phyloP scores from a whole-genome alignment of 2,329 filamentous ascomycete genomes.

The Aureobasidium uvarum region DNA sequence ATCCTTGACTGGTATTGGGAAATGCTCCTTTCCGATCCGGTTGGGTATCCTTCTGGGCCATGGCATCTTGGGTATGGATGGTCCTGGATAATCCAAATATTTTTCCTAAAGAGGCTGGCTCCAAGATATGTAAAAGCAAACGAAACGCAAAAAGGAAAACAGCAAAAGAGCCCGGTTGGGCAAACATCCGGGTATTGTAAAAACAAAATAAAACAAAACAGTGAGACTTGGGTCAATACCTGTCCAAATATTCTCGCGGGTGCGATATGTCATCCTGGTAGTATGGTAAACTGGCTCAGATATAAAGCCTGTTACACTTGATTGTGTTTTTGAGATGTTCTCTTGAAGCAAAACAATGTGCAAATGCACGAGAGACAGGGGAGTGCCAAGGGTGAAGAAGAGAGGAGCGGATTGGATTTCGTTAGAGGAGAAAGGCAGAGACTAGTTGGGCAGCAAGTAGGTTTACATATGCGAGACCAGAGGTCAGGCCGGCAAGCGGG shows the following conservation, averaged over 20 bases:
- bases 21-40: slow-evolving; percentile 11
- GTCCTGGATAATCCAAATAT: slow-evolving; percentile 24
- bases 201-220: slow-evolving; percentile 30
- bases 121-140: slow-evolving; percentile 26
- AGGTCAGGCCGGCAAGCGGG: slow-evolving; percentile 22
- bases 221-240: slow-evolving; percentile 37
- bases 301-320: slow-evolving; percentile 27
- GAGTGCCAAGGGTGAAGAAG: slow-evolving; percentile 11
- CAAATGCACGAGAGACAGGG: slow-evolving; percentile 16
- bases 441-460: slow-evolving; percentile 27
- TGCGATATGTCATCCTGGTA: slow-evolving; percentile 42
- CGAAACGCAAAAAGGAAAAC: slow-evolving; percentile 27
- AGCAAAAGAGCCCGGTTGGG: slow-evolving; percentile 29
- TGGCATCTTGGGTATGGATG: slow-evolving; percentile 8
- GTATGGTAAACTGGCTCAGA: slow-evolving; percentile 26
- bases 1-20: neutral
- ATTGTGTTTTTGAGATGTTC: slow-evolving; percentile 3
- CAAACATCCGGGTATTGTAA: slow-evolving; percentile 29
- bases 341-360: slow-evolving; percentile 24
- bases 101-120: slow-evolving; percentile 24
- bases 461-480: slow-evolving; percentile 25
- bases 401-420: slow-evolving; percentile 22
- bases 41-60: neutral
- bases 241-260: slow-evolving; percentile 40
- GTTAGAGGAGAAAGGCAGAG: slow-evolving; percentile 5